A percentile compares a stretch with the other conserved stretches of the same genome.
Conservation (phyloP, 768 basidiomycete species). For the Psilocybe cyanescens region DNA sequence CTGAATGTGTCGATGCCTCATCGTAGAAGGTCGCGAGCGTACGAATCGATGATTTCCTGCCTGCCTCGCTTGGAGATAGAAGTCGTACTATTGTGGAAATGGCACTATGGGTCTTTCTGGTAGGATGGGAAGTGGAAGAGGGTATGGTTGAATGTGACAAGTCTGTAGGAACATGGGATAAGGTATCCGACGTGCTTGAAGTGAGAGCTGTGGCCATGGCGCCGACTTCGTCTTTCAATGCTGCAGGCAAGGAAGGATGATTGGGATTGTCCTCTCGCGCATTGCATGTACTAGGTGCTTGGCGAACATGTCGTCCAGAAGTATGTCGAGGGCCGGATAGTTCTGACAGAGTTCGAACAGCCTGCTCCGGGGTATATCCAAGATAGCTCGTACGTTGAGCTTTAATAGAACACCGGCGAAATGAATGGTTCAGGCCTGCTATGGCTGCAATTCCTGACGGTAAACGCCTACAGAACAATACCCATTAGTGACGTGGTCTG, state of each 20-base stretch:
- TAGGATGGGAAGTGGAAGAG: not conserved
- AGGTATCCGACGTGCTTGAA: no score
- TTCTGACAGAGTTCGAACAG: not conserved
- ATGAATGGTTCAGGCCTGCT: not conserved
- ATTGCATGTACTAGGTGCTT: no score
- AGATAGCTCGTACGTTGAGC: not conserved
- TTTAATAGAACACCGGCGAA: not conserved
- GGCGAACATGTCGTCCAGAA: no score
- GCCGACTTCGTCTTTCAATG: no score
- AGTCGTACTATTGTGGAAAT: not conserved
- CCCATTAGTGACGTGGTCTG: no score
- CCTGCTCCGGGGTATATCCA: not conserved
- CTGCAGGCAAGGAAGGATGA: no score
- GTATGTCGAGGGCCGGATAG: no score
- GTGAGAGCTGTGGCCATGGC: no score
- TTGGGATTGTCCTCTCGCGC: no score
- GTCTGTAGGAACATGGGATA: no score
- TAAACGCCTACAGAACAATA: not conserved
- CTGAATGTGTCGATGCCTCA: not conserved
- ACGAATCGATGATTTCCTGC: not conserved
- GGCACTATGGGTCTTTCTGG: not conserved
- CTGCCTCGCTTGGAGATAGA: not conserved
- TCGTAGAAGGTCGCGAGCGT: conserved; percentile 5
- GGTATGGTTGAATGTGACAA: not conserved
- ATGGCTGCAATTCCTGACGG: not conserved